Evolutionary conservation across 2,329 filamentous ascomycete species (phyloP), one percentile per base, ranked within the genome.

Genomic region (Aspergillus japonicus): DNA sequence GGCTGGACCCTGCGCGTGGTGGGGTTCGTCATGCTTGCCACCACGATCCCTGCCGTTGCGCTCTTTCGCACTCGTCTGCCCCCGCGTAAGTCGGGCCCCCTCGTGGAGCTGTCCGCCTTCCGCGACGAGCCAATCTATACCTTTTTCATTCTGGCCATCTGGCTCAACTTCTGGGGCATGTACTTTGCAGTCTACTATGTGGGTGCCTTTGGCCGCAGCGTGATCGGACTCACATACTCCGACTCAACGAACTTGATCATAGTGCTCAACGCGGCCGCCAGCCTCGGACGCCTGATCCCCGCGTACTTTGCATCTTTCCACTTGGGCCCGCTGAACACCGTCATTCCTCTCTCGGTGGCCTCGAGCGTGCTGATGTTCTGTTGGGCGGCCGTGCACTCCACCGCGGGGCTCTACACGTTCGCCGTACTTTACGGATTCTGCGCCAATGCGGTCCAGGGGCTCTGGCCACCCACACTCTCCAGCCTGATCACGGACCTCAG

Each of bases 91-190:
- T 55, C 56, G 5, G 63, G 58, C 2, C 54, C 63, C 4, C 19
- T 62, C 10, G 53, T 64, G 5, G 62, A 62, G 11, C 53, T 59
- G 50, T 12, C 14, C 3, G 60, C 62, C 12, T 64, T 65, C 47
- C 57, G 24, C 49, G 62, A 65, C 29, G 86, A 89, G 68, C 59
- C 58, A 5, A 65, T 81, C 0, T 87, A 80, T 66, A 73, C 75
- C 2, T 76, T 65, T 14, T 65, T 65, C 21, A 52, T 50, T 33
- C 12, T 65, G 5, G 59, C 63, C 11, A 65, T 65, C 35, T 65
- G 63, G 39, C 47, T 64, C 21, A 65, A 64, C 19, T 64, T 65
- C 24, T 65, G 64, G 64, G 63, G 57, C 4, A 50, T 66, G 12
- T 65, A 53, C 39, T 60, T 60, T 12, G 58, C 54, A 3, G 50